Evolutionary conservation across 108 stramenopile genomes (phyloP).

Genomic region (Cyclostephanos tholiformis): DNA sequence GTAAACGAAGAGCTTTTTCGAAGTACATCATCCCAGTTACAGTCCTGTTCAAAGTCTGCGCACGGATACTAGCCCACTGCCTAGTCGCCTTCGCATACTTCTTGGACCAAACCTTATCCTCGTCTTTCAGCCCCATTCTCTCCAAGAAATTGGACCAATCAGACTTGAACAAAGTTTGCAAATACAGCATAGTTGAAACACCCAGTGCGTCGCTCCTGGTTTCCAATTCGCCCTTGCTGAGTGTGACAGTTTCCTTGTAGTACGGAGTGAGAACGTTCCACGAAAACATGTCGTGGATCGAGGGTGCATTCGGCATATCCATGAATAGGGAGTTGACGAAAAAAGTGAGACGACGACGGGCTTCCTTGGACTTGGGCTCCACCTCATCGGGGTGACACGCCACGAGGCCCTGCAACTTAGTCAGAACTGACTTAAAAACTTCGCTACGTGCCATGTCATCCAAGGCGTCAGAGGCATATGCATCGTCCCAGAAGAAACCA

Average conservation of each 20-base stretch:
- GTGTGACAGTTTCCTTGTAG: constrained; percentile 96
- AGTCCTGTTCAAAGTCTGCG: constrained; percentile 94
- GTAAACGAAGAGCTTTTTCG: constrained; percentile 93
- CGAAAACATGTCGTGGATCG: constrained; percentile 94
- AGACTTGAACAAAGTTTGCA: constrained; percentile 93
- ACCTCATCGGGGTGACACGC: constrained; percentile 92
- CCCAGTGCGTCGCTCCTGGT: constrained; percentile 90
- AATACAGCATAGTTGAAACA: constrained; percentile 93
- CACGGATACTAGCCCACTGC: constrained; percentile 96
- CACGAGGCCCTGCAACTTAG: constrained; percentile 91
- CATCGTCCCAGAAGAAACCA: constrained; percentile 97
- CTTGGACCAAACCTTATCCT: constrained; percentile 93
- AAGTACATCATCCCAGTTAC: constrained; percentile 99
- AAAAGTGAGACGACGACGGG: constrained; percentile 91
- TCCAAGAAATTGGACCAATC: constrained; percentile 97
- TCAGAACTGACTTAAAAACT: constrained; percentile 75
- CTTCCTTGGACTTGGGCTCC: constrained; percentile 96
- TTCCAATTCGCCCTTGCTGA: constrained; percentile 91
- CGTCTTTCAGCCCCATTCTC: constrained; percentile 80
- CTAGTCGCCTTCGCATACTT: constrained; percentile 86
- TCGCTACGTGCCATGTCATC: constrained; percentile 81
- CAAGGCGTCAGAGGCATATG: constrained; percentile 90
- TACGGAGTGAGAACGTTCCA: constrained; percentile 98
- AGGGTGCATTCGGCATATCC: constrained; percentile 97
- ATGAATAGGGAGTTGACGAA: constrained; percentile 99